These are phyloP conservation scores for Buddleja alternifolia DNA, from an alignment of 257 asterid genomes.

Conservation along the genomic window DNA sequence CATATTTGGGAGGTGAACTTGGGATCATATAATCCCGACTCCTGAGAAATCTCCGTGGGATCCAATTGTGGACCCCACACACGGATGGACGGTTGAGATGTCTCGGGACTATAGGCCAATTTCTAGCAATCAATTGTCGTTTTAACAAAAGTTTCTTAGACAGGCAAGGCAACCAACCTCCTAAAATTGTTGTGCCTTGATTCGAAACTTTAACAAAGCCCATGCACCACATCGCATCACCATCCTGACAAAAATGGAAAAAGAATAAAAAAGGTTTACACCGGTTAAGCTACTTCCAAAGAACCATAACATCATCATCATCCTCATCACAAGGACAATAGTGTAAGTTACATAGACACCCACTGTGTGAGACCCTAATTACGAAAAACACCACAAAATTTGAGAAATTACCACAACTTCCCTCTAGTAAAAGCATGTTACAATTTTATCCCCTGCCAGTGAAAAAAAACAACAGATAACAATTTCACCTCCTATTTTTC, in stretches of 20 bases:
- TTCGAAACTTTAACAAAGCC: conserved; percentile 67
- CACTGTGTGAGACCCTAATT: neutral
- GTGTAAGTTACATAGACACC: no score
- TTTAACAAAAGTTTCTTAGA: conserved; percentile 3
- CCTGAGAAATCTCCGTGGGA: no score
- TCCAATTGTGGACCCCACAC: no score
- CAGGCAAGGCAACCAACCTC: conserved; percentile 59
- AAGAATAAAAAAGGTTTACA: neutral
- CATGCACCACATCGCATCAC: conserved; percentile 78
- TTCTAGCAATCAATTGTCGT: conserved; percentile 14
- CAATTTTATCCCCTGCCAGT: no score
- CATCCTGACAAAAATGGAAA: conserved; percentile 53
- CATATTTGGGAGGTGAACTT: neutral
- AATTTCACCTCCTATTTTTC: no score
- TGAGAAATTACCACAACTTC: no score
- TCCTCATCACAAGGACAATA: neutral
- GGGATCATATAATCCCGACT: no score
- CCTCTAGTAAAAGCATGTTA: no score
- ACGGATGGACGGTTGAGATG: no score
- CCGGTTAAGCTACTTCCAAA: neutral
- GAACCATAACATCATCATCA: conserved; percentile 7
- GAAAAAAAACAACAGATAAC: no score
- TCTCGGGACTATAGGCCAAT: neutral
- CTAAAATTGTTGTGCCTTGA: conserved; percentile 73
- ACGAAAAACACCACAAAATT: no score